Evolutionary conservation across 805 yeast species (phyloP).

Genomic region (Saccharomyces eubayanus): DNA sequence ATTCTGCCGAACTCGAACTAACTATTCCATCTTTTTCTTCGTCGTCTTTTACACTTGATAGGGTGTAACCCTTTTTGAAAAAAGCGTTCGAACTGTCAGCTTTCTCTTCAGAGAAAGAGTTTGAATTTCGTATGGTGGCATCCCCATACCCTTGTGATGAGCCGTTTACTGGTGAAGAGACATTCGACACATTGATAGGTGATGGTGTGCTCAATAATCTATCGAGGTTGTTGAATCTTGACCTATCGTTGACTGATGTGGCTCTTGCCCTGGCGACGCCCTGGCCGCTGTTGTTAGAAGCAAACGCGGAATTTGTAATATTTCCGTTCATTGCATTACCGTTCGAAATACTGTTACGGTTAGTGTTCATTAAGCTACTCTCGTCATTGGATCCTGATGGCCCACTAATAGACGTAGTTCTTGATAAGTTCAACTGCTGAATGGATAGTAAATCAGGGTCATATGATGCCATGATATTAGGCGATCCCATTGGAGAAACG

Average conservation of each 20-base stretch:
- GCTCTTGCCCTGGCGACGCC: slow-evolving; percentile 1
- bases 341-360: slow-evolving; percentile 1
- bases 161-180: background rate
- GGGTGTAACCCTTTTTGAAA: slow-evolving; percentile 5
- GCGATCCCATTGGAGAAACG: slow-evolving; percentile 21
- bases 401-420: slow-evolving; percentile 19
- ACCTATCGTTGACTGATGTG: slow-evolving; percentile 4
- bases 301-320: slow-evolving; percentile 1
- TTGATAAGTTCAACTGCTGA: slow-evolving; percentile 18
- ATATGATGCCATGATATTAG: slow-evolving; percentile 9
- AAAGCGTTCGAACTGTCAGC: background rate
- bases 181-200: background rate
- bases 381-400: slow-evolving; percentile 5
- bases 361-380: background rate
- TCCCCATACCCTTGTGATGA: slow-evolving; percentile 1
- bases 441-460: slow-evolving; percentile 16
- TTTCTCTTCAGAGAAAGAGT: background rate
- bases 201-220: slow-evolving; percentile 9
- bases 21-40: background rate
- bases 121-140: background rate
- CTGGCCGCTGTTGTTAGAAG: background rate
- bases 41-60: background rate
- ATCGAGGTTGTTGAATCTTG: slow-evolving; percentile 17
- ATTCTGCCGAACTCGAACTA: background rate
- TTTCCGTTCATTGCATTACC: background rate